phyloP scores from a whole-genome alignment of 768 basidiomycete species.

The Pleurotus eryngii region DNA sequence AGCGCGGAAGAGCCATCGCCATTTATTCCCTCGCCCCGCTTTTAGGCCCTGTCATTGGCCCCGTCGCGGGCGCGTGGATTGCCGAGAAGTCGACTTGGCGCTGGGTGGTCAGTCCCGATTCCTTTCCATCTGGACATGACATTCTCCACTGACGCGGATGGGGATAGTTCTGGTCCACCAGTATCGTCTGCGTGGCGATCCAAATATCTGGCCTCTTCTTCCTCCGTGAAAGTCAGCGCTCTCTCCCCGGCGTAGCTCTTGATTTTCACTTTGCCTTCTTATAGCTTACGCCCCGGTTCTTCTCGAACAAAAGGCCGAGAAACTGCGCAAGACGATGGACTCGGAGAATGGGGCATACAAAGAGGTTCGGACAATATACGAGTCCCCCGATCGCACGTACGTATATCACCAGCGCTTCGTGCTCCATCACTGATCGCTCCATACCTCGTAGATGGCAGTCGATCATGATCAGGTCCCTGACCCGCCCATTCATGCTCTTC shows the following conservation, averaged over 20 bases:
- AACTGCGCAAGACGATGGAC: constrained; percentile 42
- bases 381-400: constrained; percentile 41
- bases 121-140: not conserved
- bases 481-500: constrained; percentile 69
- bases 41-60: constrained; percentile 63
- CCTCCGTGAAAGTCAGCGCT: constrained; percentile 57
- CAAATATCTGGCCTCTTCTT: constrained; percentile 55
- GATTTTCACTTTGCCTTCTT: no score
- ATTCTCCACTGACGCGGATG: no score
- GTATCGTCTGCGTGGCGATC: constrained; percentile 50
- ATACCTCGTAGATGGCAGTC: constrained; percentile 24
- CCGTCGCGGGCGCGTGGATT: constrained; percentile 63
- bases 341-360: constrained; percentile 35
- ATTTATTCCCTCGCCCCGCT: constrained; percentile 65
- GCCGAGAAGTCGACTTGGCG: constrained; percentile 64
- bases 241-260: no score
- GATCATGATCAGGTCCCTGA: constrained; percentile 50
- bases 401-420: no score
- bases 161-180: constrained; percentile 62
- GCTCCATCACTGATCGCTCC: no score
- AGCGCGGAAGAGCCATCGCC: constrained; percentile 61
- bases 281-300: constrained; percentile 42
- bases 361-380: constrained; percentile 47
- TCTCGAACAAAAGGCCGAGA: constrained; percentile 48
- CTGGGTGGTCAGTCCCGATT: constrained; percentile 54